phyloP scores from a whole-genome alignment of 176 grass and related monocot species.

The Carex littledalei region DNA sequence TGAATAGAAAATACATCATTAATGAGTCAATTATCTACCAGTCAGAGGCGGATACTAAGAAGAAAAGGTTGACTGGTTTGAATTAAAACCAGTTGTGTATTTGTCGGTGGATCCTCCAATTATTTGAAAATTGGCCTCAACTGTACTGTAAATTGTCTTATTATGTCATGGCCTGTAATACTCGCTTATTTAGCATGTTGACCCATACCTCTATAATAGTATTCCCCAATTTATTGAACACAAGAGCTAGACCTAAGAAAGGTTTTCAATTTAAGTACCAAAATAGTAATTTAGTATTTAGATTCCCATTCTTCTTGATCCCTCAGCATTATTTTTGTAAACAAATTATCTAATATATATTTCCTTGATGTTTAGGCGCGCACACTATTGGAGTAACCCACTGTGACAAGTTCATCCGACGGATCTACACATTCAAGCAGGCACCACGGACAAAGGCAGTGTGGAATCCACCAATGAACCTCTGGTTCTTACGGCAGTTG shows the following conservation, averaged over 20 bases:
- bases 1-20: background rate
- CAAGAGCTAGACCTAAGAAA: background rate
- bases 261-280: background rate
- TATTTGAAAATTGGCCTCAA: slow-evolving; percentile 2
- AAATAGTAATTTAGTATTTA: background rate
- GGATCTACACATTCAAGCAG: slow-evolving; percentile 68
- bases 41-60: background rate
- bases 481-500: slow-evolving; percentile 66
- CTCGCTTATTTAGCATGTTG: background rate
- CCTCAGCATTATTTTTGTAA: background rate
- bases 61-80: background rate
- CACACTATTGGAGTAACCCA: slow-evolving; percentile 83
- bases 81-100: background rate
- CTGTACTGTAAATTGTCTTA: slow-evolving; percentile 13
- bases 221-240: background rate
- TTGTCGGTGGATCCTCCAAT: slow-evolving; percentile 22
- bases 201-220: slow-evolving; percentile 1
- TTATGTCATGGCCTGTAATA: background rate
- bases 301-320: background rate
- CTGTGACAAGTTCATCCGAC: slow-evolving; percentile 86
- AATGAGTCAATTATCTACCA: background rate
- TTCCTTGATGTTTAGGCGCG: slow-evolving; percentile 28
- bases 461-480: slow-evolving; percentile 66
- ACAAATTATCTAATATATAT: background rate
- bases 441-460: background rate